Evolutionary conservation across 164 flowering plant species (phyloP), one percentile per base, ranked within the genome.

Genomic region (Berberis vulgaris): DNA sequence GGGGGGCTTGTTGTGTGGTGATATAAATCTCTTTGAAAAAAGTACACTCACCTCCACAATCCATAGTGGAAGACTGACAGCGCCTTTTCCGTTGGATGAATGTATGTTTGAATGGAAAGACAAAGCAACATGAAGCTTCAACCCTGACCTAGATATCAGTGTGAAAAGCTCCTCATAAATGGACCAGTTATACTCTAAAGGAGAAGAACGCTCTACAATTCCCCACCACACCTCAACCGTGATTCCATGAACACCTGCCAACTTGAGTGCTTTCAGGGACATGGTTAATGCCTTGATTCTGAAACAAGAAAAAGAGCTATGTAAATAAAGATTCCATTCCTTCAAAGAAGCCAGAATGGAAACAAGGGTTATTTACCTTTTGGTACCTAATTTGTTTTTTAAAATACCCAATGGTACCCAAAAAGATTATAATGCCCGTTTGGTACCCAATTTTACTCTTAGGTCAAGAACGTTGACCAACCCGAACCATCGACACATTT

Each of bases 201-300:
- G 88, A 55, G 81, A 74, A 71, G 65, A 69, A 62, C 80, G 80
- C 71, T 84, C 88, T 5, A 84, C 86, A 45, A 84, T 67, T 54
- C 88, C 88, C 88, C 88, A 82, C 86, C 86, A 82, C 64, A 79
- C 86, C 73, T 84, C 88, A 55, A 82, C 86, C 4, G 82, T 76
- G 57, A 84, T 75, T 55, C 86, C 86, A 69, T 84, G 82, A 47
- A 84, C 88, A 72, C 86, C 86, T 41, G 86, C 86, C 72, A 81
- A 74, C 82, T 82, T 82, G 73, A 84, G 83, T 66, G 86, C 88
- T 74, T 78, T 80, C 10, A 84, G 71, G 69, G 84, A 80, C 49
- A 78, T 71, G 49, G 79, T 72, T 67, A 82, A 52, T 67, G 83
- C 82, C 74, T 75, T 78, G 63, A 72, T 60, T 74, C 82, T 79